Conservation (phyloP, 1,284 basidiomycete genomes). For the Termitomyces sp. region DNA sequence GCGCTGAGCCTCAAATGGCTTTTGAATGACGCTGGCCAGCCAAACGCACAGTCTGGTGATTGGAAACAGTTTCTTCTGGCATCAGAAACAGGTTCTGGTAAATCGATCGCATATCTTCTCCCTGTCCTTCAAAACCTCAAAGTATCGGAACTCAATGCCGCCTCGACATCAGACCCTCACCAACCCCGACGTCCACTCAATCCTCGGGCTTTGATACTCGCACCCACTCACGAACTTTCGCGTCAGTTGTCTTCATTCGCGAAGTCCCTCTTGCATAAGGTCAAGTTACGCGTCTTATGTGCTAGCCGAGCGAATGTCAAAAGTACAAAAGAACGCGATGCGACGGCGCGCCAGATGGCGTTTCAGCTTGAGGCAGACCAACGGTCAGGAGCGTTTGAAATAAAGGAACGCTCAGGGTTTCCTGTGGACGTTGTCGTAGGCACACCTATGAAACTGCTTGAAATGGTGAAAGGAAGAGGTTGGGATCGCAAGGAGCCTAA, state of each 20-base stretch:
- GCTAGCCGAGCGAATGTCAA: constrained; percentile 57
- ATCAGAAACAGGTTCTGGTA: constrained; percentile 86
- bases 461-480: constrained; percentile 60
- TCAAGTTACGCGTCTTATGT: constrained; percentile 73
- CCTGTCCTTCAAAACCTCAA: constrained; percentile 80
- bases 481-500: constrained; percentile 50
- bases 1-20: constrained; percentile 59
- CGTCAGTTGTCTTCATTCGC: constrained; percentile 72
- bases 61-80: constrained; percentile 69
- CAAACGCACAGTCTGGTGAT: constrained; percentile 8
- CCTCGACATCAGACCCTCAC: neutral
- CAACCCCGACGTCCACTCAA: constrained; percentile 29
- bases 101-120: constrained; percentile 85
- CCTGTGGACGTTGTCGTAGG: constrained; percentile 72
- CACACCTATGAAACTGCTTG: constrained; percentile 72
- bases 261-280: constrained; percentile 67
- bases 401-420: constrained; percentile 20
- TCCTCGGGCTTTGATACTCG: constrained; percentile 76
- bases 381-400: constrained; percentile 26
- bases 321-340: constrained; percentile 29
- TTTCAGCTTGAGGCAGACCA: constrained; percentile 26
- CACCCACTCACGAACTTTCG: constrained; percentile 84
- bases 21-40: constrained; percentile 15
- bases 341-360: constrained; percentile 48
- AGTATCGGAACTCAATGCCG: constrained; percentile 36